Evolutionary conservation across 2,329 filamentous ascomycete species (phyloP).

Genomic region (Botrytis sinoallii): DNA sequence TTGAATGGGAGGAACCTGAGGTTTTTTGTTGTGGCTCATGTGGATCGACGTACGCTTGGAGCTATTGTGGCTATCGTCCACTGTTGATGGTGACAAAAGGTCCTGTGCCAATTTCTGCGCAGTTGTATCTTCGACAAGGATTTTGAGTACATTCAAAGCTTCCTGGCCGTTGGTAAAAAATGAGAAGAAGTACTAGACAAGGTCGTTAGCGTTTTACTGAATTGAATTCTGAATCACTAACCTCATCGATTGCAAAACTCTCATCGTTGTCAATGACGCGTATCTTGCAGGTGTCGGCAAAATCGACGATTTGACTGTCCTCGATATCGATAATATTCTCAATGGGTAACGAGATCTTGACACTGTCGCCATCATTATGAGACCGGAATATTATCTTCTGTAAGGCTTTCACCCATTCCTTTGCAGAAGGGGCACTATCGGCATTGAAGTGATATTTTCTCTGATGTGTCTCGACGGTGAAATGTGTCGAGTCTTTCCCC

Average conservation of each 20-base stretch:
- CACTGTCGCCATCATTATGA: slow-evolving; percentile 93
- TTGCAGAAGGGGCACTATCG: slow-evolving; percentile 82
- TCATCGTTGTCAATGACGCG: slow-evolving; percentile 91
- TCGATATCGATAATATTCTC: slow-evolving; percentile 90
- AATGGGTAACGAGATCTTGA: slow-evolving; percentile 91
- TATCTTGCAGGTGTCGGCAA: slow-evolving; percentile 91
- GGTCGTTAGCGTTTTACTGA: slow-evolving; percentile 30
- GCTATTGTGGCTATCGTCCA: slow-evolving; percentile 25
- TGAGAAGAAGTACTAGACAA: slow-evolving; percentile 83
- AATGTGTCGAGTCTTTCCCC: slow-evolving; percentile 68
- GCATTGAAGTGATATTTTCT: slow-evolving; percentile 84
- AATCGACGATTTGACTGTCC: slow-evolving; percentile 84
- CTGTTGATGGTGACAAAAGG: slow-evolving; percentile 27
- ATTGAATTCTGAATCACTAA: slow-evolving; percentile 40
- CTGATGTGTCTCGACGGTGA: slow-evolving; percentile 77
- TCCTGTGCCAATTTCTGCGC: slow-evolving; percentile 37
- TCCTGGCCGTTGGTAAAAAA: slow-evolving; percentile 87
- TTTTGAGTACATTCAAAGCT: slow-evolving; percentile 70
- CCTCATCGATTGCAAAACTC: slow-evolving; percentile 92
- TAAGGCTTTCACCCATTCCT: slow-evolving; percentile 93
- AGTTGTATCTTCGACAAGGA: slow-evolving; percentile 37
- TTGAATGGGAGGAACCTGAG: slow-evolving; percentile 26
- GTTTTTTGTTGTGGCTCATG: slow-evolving; percentile 23
- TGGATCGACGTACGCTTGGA: slow-evolving; percentile 33
- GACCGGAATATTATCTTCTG: slow-evolving; percentile 94